Evolutionary conservation across 2,329 filamentous ascomycete species (phyloP).

Genomic region (Beauveria sp.): DNA sequence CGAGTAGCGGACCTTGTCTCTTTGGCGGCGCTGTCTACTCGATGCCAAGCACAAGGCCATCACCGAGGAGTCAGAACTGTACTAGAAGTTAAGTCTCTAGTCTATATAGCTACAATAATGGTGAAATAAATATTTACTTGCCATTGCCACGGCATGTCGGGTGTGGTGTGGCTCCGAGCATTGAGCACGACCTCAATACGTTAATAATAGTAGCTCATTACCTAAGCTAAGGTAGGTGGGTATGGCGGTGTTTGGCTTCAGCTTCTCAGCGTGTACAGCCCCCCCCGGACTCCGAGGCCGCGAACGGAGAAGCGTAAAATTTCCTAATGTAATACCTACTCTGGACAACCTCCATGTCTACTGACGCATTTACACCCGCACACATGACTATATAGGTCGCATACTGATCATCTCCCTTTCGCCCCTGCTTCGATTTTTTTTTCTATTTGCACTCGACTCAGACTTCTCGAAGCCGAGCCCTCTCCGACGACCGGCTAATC

Average conservation of each 20-base stretch:
- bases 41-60: no score
- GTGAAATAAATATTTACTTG: neutral
- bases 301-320: slow-evolving; percentile 29
- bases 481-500: neutral
- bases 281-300: slow-evolving; percentile 28
- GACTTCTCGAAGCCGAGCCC: neutral
- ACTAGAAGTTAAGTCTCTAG: no score
- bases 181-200: no score
- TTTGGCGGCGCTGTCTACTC: neutral
- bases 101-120: no score
- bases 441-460: neutral
- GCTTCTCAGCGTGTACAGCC: neutral
- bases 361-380: slow-evolving; percentile 4
- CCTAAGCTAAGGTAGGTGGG: no score
- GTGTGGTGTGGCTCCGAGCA: neutral
- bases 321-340: slow-evolving; percentile 16
- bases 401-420: neutral
- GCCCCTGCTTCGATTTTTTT: neutral
- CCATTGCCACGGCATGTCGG: neutral
- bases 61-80: no score
- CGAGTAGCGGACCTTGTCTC: neutral
- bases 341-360: slow-evolving; percentile 17
- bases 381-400: neutral
- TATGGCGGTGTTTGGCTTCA: no score
- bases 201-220: neutral